Evolutionary conservation across 2,329 filamentous ascomycete genomes (phyloP).

Genomic region (Hirsutella thompsonii): DNA sequence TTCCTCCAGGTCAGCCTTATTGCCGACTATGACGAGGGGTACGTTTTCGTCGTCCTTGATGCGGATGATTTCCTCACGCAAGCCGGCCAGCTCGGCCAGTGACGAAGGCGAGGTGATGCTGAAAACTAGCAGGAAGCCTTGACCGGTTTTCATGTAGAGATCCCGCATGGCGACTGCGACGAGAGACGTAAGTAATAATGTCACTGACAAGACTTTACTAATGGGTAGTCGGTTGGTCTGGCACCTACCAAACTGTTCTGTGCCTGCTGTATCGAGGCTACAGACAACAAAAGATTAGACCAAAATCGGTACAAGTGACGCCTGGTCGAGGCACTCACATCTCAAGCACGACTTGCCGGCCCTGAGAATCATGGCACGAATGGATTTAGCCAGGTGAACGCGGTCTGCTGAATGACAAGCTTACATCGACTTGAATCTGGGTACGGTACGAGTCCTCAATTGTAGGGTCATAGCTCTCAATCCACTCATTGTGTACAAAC

Average conservation of each 20-base stretch:
- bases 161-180: constrained; percentile 52
- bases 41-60: constrained; percentile 82
- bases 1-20: constrained; percentile 84
- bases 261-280: constrained; percentile 79
- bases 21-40: constrained; percentile 82
- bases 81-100: constrained; percentile 65
- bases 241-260: constrained; percentile 71
- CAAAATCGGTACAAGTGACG: not conserved
- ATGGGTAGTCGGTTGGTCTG: too few species aligned
- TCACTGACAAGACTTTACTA: too few species aligned
- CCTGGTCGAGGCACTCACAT: constrained; percentile 45
- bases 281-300: not conserved
- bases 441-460: constrained; percentile 70
- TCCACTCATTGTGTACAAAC: constrained; percentile 91
- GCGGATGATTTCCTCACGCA: constrained; percentile 80
- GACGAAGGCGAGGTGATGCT: constrained; percentile 79
- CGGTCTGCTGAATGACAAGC: constrained; percentile 21
- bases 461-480: constrained; percentile 73
- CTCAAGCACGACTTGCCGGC: constrained; percentile 77
- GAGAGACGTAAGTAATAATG: too few species aligned
- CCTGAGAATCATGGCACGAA: constrained; percentile 32
- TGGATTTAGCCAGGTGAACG: not conserved
- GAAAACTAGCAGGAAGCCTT: constrained; percentile 85
- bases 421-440: constrained; percentile 70
- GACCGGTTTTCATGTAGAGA: constrained; percentile 85